Percentiles rank a stretch among this genome's conserved stretches.
phyloP scores from a whole-genome alignment of 2,329 filamentous ascomycete species.

The Colletotrichum eleusines region DNA sequence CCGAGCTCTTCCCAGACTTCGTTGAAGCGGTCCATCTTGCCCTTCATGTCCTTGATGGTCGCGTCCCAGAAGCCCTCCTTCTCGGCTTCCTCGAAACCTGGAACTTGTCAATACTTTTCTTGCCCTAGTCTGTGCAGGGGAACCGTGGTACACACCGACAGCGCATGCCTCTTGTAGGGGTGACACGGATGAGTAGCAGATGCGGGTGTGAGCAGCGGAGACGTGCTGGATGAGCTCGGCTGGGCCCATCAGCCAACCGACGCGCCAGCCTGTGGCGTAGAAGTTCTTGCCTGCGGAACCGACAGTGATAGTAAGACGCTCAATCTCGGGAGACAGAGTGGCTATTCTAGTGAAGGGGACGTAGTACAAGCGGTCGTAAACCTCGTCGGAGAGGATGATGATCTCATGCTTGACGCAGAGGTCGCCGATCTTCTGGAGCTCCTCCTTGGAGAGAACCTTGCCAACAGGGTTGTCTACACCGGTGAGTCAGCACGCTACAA shows the following conservation, averaged over 20 bases:
- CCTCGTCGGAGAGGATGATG: constrained; percentile 91
- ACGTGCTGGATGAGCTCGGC: constrained; percentile 92
- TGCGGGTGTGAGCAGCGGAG: constrained; percentile 91
- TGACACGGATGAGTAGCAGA: constrained; percentile 94
- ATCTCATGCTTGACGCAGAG: constrained; percentile 93
- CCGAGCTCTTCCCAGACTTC: constrained; percentile 80
- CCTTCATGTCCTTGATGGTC: constrained; percentile 87
- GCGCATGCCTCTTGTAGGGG: constrained; percentile 95
- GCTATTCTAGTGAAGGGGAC: constrained; percentile 94
- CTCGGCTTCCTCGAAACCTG: constrained; percentile 88
- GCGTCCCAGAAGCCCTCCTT: constrained; percentile 87
- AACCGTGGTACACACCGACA: constrained; percentile 64
- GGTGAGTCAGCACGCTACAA: constrained; percentile 6
- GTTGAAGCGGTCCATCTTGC: constrained; percentile 89
- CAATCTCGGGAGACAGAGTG: constrained; percentile 90
- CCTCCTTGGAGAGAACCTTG: constrained; percentile 89
- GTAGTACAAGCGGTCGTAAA: constrained; percentile 96
- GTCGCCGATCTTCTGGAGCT: constrained; percentile 86
- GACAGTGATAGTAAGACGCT: constrained; percentile 89
- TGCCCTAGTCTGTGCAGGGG: too few species aligned
- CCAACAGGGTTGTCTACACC: constrained; percentile 88
- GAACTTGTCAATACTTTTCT: neutral
- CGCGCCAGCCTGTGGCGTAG: constrained; percentile 96
- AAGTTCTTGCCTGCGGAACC: constrained; percentile 98
- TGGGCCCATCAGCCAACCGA: constrained; percentile 93